Percentiles rank a stretch among this genome's conserved stretches.
Evolutionary conservation across 805 yeast species (phyloP).

Genomic region (Metschnikowia drakensbergensis): DNA sequence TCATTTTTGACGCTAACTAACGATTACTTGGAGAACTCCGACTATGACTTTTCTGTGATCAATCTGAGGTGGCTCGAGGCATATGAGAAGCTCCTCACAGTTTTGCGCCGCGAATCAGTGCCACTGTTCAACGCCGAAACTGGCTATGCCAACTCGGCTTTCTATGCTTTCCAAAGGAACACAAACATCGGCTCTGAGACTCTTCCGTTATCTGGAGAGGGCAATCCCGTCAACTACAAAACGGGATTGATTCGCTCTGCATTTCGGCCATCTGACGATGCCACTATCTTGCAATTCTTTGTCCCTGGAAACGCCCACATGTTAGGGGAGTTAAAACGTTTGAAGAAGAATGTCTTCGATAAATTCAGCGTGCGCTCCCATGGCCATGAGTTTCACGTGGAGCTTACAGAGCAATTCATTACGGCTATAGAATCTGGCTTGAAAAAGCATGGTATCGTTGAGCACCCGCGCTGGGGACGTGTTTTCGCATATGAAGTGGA

Average conservation of each 20-base stretch:
- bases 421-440: constrained; percentile 51
- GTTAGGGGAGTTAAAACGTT: constrained; percentile 54
- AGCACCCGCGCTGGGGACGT: constrained; percentile 65
- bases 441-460: constrained; percentile 57
- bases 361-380: constrained; percentile 13
- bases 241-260: constrained; percentile 78
- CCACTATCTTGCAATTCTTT: constrained; percentile 73
- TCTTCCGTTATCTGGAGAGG: constrained; percentile 69
- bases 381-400: constrained; percentile 10
- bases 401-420: constrained; percentile 35
- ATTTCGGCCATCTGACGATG: constrained; percentile 86
- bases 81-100: constrained; percentile 44
- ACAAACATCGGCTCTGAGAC: constrained; percentile 82
- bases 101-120: constrained; percentile 55
- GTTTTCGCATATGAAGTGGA: constrained; percentile 89
- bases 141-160: constrained; percentile 47
- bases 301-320: constrained; percentile 84
- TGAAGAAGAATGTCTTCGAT: constrained; percentile 22
- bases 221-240: constrained; percentile 72
- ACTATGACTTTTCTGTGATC: constrained; percentile 44
- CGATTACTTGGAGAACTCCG: constrained; percentile 59
- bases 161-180: constrained; percentile 67
- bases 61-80: constrained; percentile 58
- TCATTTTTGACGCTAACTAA: constrained; percentile 73
- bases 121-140: constrained; percentile 54